Evolutionary conservation across 768 basidiomycete species (phyloP), one percentile per base, ranked within the genome.

Genomic region (Tricholoma bakamatsutake): DNA sequence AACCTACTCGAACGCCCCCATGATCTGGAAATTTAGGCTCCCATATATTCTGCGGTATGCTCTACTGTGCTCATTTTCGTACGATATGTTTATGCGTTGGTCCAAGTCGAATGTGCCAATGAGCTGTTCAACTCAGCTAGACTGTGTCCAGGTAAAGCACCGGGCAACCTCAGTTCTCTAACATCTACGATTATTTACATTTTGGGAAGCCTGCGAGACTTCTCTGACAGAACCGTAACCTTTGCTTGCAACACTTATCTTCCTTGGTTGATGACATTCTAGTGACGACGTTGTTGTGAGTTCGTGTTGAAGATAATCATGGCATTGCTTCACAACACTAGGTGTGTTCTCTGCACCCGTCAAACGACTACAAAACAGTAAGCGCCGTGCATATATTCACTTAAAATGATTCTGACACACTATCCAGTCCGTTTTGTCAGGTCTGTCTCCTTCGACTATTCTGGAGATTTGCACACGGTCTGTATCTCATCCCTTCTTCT

Each of bases 361-460:
- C 90, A 4, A 93, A 93, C 65, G 91, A 93, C 69, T 93, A 93
- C 71, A 93, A 93, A 73, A 93, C 91, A 49, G 91, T 88, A 65
- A 65, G 76, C 57, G 27, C 57, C 53, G 50, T 59, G 70, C 76
- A 76, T 78, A 72, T 69, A 72, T 66, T 55, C 58, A 54, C 46
- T 18, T 46, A 54, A 59, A 55, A 17, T 57, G 9, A 34, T 53
- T 54, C 58, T 59, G 50, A 57, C 21, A 21, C 39, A 31, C 55
- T 31, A 30, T 45, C 12, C 59, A 93, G 90, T 93, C 91, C 17
- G 91, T 93, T 56, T 74, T 93, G 46, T 91, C 91, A 27, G 91
- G 91, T 0, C 68, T 93, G 45, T 82, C 79, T 27, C 91, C 91
- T 12, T 80, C 85, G 0, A 80, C 79, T 28, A 85, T 93, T 52